These are phyloP conservation scores for Boechera stricta DNA, from an alignment of 345 rosid species.

Conservation along the genomic window DNA sequence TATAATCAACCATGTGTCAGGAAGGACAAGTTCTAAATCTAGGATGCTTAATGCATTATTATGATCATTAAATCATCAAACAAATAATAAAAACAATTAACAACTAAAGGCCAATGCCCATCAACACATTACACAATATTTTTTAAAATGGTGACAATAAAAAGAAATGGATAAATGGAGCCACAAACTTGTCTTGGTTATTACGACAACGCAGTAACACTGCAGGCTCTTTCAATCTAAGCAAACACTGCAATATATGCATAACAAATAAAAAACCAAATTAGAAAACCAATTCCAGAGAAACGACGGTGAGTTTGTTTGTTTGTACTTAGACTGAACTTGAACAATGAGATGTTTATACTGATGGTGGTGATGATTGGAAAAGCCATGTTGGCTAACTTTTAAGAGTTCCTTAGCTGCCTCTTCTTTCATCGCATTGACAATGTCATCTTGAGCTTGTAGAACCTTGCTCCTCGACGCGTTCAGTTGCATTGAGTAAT, in stretches of 20 bases:
- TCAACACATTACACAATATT: constrained; percentile 18
- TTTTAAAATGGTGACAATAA: constrained; percentile 6
- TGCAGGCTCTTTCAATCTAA: constrained; percentile 93
- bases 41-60: background rate
- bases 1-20: background rate
- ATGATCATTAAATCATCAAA: background rate
- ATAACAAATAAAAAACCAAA: too few species aligned
- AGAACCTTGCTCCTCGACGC: constrained; percentile 96
- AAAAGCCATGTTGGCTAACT: constrained; percentile 61
- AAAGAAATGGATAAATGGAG: constrained; percentile 37
- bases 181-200: constrained; percentile 27
- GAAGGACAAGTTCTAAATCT: background rate
- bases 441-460: constrained; percentile 92
- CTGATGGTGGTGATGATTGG: constrained; percentile 62
- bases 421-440: constrained; percentile 82
- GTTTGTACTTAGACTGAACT: constrained; percentile 48
- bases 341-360: constrained; percentile 87
- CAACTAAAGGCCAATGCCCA: constrained; percentile 30
- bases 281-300: too few species aligned
- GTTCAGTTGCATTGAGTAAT: constrained; percentile 98
- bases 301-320: too few species aligned
- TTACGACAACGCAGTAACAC: constrained; percentile 87
- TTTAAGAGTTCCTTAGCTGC: constrained; percentile 80
- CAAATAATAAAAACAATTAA: background rate
- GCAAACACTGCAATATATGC: constrained; percentile 66